phyloP scores from a whole-genome alignment of 2,329 filamentous ascomycete genomes.

The Aspergillus felis region DNA sequence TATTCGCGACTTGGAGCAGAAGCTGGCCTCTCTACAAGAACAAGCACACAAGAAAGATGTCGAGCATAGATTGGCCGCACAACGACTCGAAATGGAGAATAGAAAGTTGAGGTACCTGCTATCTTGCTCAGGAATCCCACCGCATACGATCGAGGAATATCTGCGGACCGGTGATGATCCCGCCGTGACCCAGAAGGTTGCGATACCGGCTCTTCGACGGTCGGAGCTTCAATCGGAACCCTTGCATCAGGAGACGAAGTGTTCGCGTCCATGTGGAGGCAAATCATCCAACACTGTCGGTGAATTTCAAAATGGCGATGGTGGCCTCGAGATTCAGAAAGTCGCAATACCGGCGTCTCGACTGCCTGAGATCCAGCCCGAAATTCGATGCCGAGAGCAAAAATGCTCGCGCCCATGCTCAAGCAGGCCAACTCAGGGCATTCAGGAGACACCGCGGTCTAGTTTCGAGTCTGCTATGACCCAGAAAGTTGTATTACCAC shows the following conservation, averaged over 20 bases:
- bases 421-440: constrained; percentile 18
- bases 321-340: not conserved
- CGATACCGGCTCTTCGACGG: constrained; percentile 30
- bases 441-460: constrained; percentile 25
- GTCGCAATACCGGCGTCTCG: not conserved
- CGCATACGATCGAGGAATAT: constrained; percentile 25
- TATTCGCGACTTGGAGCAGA: constrained; percentile 34
- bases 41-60: constrained; percentile 29
- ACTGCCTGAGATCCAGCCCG: not conserved
- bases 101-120: constrained; percentile 25
- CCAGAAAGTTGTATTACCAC: constrained; percentile 36
- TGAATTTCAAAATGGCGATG: not conserved
- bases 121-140: constrained; percentile 20
- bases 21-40: constrained; percentile 24
- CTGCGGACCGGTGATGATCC: constrained; percentile 18
- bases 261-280: not conserved
- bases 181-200: constrained; percentile 25
- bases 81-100: constrained; percentile 34
- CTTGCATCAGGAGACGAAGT: not conserved
- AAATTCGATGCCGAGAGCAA: not conserved
- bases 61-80: constrained; percentile 29
- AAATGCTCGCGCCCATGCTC: constrained; percentile 4
- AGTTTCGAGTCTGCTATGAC: constrained; percentile 14
- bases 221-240: not conserved
- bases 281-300: not conserved